Conservation (phyloP, 2,329 filamentous ascomycete genomes). For the Clonostachys byssicola region DNA sequence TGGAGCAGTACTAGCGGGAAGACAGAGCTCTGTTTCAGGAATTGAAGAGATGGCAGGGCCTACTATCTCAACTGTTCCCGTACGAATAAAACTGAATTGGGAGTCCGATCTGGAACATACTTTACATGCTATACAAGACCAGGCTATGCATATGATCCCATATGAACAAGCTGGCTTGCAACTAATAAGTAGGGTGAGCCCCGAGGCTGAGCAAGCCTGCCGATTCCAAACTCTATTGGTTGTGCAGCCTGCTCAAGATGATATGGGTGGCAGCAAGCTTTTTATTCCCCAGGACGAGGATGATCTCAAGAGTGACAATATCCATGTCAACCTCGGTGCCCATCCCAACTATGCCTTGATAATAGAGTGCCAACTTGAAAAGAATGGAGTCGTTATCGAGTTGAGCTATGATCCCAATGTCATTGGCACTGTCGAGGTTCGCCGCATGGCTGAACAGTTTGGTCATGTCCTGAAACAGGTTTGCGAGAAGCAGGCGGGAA, state of each 20-base stretch:
- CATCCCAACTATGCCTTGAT: not conserved
- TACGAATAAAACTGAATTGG: constrained; percentile 3
- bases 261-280: not conserved
- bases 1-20: constrained; percentile 8
- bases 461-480: not conserved
- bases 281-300: not conserved
- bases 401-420: not conserved
- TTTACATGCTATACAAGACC: constrained; percentile 6
- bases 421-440: not conserved
- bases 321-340: not conserved
- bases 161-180: not conserved
- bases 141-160: constrained; percentile 3
- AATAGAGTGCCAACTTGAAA: not conserved
- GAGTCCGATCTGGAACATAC: constrained; percentile 2
- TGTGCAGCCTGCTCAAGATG: not conserved
- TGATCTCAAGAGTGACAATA: not conserved
- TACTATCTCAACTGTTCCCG: constrained; percentile 13
- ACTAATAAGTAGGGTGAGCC: not conserved
- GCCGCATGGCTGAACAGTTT: not conserved
- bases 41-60: constrained; percentile 13
- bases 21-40: constrained; percentile 8
- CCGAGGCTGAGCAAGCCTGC: not conserved
- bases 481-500: not conserved
- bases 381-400: not conserved
- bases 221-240: not conserved